Evolutionary conservation across 257 asterid species (phyloP).

Genomic region (Plantago elongata): DNA sequence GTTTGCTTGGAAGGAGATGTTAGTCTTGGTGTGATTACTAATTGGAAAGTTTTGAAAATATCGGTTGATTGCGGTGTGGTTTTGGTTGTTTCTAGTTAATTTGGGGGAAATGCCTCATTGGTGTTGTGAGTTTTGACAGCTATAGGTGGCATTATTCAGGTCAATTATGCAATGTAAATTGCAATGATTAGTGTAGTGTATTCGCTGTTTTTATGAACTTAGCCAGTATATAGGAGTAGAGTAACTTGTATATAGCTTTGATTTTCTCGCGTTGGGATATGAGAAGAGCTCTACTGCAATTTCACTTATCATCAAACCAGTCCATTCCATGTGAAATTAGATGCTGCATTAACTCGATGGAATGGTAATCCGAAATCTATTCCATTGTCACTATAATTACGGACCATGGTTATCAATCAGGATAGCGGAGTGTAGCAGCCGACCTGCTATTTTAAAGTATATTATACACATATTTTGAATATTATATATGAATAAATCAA

Average conservation of each 20-base stretch:
- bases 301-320: neutral
- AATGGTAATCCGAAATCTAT: neutral
- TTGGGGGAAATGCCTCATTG: neutral
- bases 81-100: too few species aligned
- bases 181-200: neutral
- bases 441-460: too few species aligned
- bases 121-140: neutral
- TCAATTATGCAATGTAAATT: neutral
- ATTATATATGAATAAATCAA: too few species aligned
- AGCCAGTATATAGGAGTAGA: neutral
- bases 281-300: neutral
- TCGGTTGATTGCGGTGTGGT: too few species aligned
- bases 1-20: neutral
- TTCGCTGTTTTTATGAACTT: neutral
- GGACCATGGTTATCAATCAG: too few species aligned
- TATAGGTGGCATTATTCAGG: neutral
- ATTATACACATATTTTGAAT: too few species aligned
- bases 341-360: neutral
- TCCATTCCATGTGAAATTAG: neutral
- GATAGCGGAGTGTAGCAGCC: too few species aligned
- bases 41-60: neutral
- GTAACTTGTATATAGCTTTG: neutral
- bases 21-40: neutral
- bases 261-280: neutral
- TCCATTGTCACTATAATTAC: neutral